These are phyloP conservation scores for Clarireedia monteithiana DNA, from an alignment of 2,329 filamentous ascomycete species.

Conservation along the genomic window DNA sequence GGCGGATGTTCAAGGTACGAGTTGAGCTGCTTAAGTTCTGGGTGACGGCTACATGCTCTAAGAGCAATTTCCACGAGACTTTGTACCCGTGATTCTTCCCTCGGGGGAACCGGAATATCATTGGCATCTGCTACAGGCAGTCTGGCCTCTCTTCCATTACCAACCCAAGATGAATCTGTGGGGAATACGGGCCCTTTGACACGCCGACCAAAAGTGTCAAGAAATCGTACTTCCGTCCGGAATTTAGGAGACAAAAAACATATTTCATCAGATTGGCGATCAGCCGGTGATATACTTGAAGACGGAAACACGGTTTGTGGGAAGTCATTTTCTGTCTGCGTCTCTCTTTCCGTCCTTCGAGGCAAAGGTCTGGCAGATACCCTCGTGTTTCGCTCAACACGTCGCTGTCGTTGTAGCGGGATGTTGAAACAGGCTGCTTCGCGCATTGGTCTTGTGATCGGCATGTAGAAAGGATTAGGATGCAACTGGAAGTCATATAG, in stretches of 20 bases:
- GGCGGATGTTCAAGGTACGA: slow-evolving; percentile 19
- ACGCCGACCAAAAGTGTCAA: slow-evolving; percentile 22
- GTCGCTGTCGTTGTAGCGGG: not conserved
- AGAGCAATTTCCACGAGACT: slow-evolving; percentile 28
- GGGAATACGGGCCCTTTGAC: slow-evolving; percentile 25
- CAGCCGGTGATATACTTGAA: too few species aligned
- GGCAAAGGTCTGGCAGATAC: not conserved
- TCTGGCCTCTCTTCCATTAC: not conserved
- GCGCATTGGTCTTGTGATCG: slow-evolving; percentile 15
- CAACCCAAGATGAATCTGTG: slow-evolving; percentile 2
- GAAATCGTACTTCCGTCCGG: slow-evolving; percentile 25
- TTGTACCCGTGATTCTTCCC: slow-evolving; percentile 21
- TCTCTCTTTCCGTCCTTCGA: not conserved
- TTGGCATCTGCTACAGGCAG: slow-evolving; percentile 15
- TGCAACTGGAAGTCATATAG: slow-evolving; percentile 48
- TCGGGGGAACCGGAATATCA: slow-evolving; percentile 18
- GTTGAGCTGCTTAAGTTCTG: slow-evolving; percentile 20
- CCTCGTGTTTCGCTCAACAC: not conserved
- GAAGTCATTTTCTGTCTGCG: too few species aligned
- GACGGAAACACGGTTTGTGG: too few species aligned
- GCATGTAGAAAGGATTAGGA: slow-evolving; percentile 55
- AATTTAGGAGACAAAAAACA: slow-evolving; percentile 18
- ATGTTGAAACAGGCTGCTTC: not conserved
- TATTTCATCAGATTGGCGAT: not conserved
- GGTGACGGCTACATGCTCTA: slow-evolving; percentile 17